phyloP scores from a whole-genome alignment of 805 yeast species.

The Candida piceae region DNA sequence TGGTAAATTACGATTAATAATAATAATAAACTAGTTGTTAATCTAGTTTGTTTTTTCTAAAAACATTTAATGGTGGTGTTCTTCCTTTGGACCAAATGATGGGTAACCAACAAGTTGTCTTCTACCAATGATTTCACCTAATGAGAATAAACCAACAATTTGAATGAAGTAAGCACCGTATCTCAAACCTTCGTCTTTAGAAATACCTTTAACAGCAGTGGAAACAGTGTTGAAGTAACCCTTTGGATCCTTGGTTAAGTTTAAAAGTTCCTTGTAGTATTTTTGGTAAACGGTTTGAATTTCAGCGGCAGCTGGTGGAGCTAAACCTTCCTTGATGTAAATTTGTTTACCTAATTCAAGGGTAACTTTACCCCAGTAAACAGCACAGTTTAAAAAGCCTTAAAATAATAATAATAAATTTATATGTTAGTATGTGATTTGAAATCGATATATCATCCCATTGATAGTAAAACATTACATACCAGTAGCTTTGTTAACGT shows the following conservation, averaged over 20 bases:
- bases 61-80: constrained; percentile 21
- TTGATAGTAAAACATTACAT: too few species aligned
- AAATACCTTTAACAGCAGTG: constrained; percentile 33
- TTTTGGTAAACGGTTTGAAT: constrained; percentile 68
- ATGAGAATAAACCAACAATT: constrained; percentile 82
- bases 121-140: constrained; percentile 96
- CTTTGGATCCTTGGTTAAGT: constrained; percentile 54
- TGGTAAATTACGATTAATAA: too few species aligned
- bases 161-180: constrained; percentile 77
- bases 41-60: too few species aligned
- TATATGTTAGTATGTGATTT: constrained; percentile 5
- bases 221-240: constrained; percentile 44
- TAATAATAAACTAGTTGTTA: too few species aligned
- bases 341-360: constrained; percentile 62
- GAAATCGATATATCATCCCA: too few species aligned
- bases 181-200: constrained; percentile 55
- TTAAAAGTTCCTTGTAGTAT: constrained; percentile 41
- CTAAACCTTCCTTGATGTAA: constrained; percentile 86
- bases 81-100: constrained; percentile 44
- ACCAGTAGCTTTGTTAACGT: constrained; percentile 34
- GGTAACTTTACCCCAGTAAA: constrained; percentile 72
- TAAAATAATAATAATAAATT: constrained; percentile 2
- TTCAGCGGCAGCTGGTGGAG: constrained; percentile 80
- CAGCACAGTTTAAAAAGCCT: constrained; percentile 45
- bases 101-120: constrained; percentile 90